Conservation (phyloP, 441 rosid genomes). For the Jatropha multifida region DNA sequence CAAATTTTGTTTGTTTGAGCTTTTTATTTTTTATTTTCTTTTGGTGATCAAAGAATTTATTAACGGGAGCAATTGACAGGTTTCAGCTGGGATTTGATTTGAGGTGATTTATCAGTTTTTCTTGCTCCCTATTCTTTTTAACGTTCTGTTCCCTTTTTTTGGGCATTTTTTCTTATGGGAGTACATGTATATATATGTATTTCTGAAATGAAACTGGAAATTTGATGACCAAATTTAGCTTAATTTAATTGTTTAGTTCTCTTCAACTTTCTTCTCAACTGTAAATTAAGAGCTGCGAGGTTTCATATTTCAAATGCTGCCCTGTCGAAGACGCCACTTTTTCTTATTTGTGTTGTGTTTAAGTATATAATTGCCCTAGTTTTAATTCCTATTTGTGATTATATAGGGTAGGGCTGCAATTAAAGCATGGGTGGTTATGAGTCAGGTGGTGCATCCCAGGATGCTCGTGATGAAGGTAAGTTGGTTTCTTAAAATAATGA, state of each 20-base stretch:
- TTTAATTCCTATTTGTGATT: conserved; percentile 11
- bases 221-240: not conserved
- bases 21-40: too few species aligned
- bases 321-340: too few species aligned
- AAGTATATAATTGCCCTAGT: not conserved
- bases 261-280: not conserved
- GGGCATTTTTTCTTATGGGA: too few species aligned
- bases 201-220: not conserved
- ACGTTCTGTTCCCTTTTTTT: not conserved
- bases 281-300: not conserved
- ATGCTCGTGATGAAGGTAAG: conserved; percentile 45
- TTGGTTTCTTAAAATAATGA: not conserved
- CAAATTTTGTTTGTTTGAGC: not conserved
- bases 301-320: not conserved
- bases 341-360: not conserved
- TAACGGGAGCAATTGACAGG: not conserved
- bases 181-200: not conserved
- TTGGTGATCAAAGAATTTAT: not conserved
- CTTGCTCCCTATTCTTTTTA: not conserved
- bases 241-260: not conserved
- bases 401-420: conserved; percentile 1
- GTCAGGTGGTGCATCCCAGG: conserved; percentile 39
- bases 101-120: not conserved
- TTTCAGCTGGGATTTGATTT: conserved; percentile 5
- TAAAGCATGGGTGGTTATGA: conserved; percentile 26